Percentiles rank a stretch among this genome's conserved stretches.
These are phyloP conservation scores for Vitis vinifera DNA, from an alignment of 164 flowering plant genomes.

Conservation along the genomic window ASM3070453v1 NC_081822.1:18537001-18537500, in stretches of 20 bases:
- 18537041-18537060: conserved; percentile 71
- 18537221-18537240: no score
- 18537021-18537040: conserved; percentile 81
- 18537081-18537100: conserved; percentile 76
- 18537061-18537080: conserved; percentile 74
- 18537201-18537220: no score
- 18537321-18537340: conserved; percentile 33
- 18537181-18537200: no score
- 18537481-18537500: conserved; percentile 40
- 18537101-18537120: conserved; percentile 50
- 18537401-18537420: conserved; percentile 53
- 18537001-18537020: conserved; percentile 84
- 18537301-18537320: conserved; percentile 8
- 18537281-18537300: no score
- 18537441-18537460: conserved; percentile 42
- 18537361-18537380: conserved; percentile 59
- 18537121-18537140: not conserved
- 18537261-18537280: no score
- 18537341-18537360: conserved; percentile 61
- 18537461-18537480: conserved; percentile 47
- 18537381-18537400: conserved; percentile 58
- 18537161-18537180: not conserved
- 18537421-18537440: conserved; percentile 48
- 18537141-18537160: not conserved
- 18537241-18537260: no score